phyloP scores from a whole-genome alignment of 768 basidiomycete genomes.

The Phaffia australis region DNA sequence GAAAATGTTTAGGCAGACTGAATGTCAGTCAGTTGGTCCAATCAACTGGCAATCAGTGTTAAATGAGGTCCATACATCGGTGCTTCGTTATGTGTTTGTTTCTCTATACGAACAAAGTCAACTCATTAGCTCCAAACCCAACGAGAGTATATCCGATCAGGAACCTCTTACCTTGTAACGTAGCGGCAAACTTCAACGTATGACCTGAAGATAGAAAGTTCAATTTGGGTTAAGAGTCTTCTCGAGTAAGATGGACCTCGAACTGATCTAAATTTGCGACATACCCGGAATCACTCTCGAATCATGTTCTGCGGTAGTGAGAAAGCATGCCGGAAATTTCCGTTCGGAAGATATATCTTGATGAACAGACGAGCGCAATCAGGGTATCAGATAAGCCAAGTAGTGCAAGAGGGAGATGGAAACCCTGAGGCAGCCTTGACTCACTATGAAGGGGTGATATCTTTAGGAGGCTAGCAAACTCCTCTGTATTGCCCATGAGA shows the following conservation, averaged over 20 bases:
- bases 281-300: conserved; percentile 22
- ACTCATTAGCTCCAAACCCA: background rate
- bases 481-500: background rate
- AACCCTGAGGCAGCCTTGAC: background rate
- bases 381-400: too few relatives aligned
- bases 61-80: background rate
- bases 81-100: background rate
- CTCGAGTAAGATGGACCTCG: too few relatives aligned
- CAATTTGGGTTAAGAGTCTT: too few relatives aligned
- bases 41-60: background rate
- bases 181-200: conserved; percentile 20
- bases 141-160: background rate
- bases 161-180: conserved; percentile 11
- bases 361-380: background rate
- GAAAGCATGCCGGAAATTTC: conserved; percentile 11
- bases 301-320: conserved; percentile 23
- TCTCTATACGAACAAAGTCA: background rate
- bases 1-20: too few relatives aligned
- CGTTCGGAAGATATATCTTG: conserved; percentile 3
- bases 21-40: background rate
- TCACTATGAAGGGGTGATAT: conserved; percentile 22
- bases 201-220: background rate
- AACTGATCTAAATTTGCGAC: too few relatives aligned
- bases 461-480: conserved; percentile 13
- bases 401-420: background rate